Evolutionary conservation across 495 filamentous ascomycete genomes (phyloP), one percentile per base, ranked within the genome.

Genomic region (Staphylotrichum longicolle): DNA sequence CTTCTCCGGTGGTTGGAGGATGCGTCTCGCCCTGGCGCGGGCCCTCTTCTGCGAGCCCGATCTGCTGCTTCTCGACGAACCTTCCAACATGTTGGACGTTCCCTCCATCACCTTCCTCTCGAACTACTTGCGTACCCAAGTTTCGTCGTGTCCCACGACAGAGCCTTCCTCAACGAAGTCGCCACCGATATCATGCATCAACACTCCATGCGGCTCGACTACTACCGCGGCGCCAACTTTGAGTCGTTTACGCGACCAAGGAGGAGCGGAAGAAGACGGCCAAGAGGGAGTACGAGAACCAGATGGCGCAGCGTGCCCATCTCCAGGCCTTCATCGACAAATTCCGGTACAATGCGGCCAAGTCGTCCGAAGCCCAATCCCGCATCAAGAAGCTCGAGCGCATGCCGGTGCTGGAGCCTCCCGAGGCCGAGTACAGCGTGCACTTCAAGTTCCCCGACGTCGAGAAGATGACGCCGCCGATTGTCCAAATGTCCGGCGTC

Each of bases 61-160:
- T 77, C 78, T 99, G 30, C 81, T 99, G 63, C 83, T 99, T 68
- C 91, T 98, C 70, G 94, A 98, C 77, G 93, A 98, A 85, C 94
- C 94, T 71, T 98, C 95, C 53, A 99, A 99, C 86, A 99, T 99
- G 94, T 93, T 99, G 91, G 94, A 99, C 75, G 94, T 98, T 63
- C 95, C 94, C 7, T 98, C 95, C n/a, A 98, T 98, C 66, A 96
- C 94, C 54, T 99, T 98, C 86, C 82, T 99, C 70, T 90, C 94
- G 12, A 96, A 91, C 69, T 99, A 99, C 68, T 89, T 99, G 6
- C 80, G 49, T 99, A 99, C 71, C 92, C 93, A 4, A 96, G 91
- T 27, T 83, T 99, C 8, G 95, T 99, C 55, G 94, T 99, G 61
- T 96, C 91, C 76, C 94, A 99, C 86, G 94, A 99, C 84, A 85